Base-by-base conservation (phyloP, 345 rosid species). In the Corymbia maculata region DNA sequence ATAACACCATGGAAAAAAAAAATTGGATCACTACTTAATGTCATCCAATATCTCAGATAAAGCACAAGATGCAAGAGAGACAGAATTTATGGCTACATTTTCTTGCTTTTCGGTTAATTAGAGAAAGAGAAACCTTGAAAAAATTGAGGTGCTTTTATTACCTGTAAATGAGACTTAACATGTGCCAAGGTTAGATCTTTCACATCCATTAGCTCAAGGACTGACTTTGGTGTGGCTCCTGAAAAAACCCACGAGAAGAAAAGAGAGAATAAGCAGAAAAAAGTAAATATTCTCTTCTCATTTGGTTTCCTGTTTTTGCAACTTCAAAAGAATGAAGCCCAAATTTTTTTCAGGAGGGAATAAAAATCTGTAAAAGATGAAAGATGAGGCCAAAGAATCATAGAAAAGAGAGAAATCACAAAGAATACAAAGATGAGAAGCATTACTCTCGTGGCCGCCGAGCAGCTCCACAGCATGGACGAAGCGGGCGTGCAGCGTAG, bases 141-240 rank as follows among this genome's bases (percentile, higher is more conserved):
- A 45, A 75, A 17, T 86, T 32, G 47, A 64, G 57, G 51, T 79
- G 86, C 49, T 8, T 52, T 50, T 30, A 22, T 89, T 92, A 97
- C 99, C 99, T 97, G 99, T 86, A 97, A 91, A 92, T 97, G 99
- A 85, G 99, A 97, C 93, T 97, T 97, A 91, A 97, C 99, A 94
- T 97, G 99, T 30, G 99, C 99, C 94, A 97, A 94, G 90, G 99
- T 97, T 91, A 97, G 98, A 95, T 97, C 99, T 92, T 97, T 97
- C 51, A 97, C 99, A 95, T 97, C 99, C 99, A 97, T 97, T 44
- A 97, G 94, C 95, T 97, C 99, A 89, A 97, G 99, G 80, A 97
- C 99, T 88, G 99, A 96, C 91, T 97, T 97, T 88, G 99, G 99
- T 82, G 99, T 97, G 87, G 99, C 99, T 91, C 99, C 99, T 92